Conservation (phyloP, 345 rosid species). For the Dovyalis caffra region DNA sequence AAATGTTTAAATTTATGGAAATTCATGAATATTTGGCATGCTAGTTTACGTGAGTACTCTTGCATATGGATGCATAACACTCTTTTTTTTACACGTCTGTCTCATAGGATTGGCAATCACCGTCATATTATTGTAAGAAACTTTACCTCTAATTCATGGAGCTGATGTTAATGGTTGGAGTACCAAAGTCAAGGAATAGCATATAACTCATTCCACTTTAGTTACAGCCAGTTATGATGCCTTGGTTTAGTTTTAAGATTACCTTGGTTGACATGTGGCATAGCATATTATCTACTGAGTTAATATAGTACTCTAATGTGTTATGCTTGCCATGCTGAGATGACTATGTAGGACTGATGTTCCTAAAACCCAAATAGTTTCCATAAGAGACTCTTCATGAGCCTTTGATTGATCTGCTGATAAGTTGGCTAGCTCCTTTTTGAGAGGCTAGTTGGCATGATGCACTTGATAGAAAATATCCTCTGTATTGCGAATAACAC, state of each 20-base stretch:
- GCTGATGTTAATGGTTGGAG: background rate
- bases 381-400: background rate
- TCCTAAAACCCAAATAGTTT: background rate
- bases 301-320: background rate
- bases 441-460: background rate
- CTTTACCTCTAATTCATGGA: too few relatives aligned
- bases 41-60: too few relatives aligned
- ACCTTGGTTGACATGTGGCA: background rate
- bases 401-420: constrained; percentile 1
- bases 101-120: too few relatives aligned
- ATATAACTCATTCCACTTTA: background rate
- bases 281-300: background rate
- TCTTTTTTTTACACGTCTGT: too few relatives aligned
- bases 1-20: too few relatives aligned
- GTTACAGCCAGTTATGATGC: background rate
- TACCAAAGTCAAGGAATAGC: background rate
- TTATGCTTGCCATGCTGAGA: background rate
- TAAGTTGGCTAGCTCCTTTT: background rate
- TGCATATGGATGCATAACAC: too few relatives aligned
- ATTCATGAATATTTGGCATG: too few relatives aligned
- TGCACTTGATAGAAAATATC: background rate
- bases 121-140: too few relatives aligned
- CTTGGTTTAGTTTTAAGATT: background rate
- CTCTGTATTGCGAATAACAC: background rate
- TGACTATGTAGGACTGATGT: background rate